Evolutionary conservation across 179 eudicot genomes (phyloP).

Genomic region (Camellia oleifera): DNA sequence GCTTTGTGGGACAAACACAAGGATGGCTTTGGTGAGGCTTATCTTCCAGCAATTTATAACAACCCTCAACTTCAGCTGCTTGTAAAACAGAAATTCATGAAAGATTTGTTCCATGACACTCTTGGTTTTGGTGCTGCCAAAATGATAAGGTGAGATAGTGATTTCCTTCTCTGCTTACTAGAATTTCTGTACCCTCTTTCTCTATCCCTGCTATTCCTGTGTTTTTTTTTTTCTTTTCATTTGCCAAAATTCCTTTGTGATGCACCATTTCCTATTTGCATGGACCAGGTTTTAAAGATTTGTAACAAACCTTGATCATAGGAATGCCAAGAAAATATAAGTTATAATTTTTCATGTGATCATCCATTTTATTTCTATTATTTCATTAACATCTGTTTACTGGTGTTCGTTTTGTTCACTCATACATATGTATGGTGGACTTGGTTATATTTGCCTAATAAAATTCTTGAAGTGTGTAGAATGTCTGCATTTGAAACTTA

Average conservation of each 20-base stretch:
- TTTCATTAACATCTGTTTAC: not conserved
- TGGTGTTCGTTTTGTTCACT: too few relatives aligned
- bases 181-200: not conserved
- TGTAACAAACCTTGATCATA: not conserved
- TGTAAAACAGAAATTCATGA: constrained; percentile 58
- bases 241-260: not conserved
- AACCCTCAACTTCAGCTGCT: constrained; percentile 57
- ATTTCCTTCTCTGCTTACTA: not conserved
- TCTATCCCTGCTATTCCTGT: not conserved
- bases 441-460: too few relatives aligned
- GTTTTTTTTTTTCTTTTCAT: not conserved
- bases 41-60: constrained; percentile 76
- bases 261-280: not conserved
- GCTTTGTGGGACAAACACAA: constrained; percentile 85
- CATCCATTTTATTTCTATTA: not conserved
- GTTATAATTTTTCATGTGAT: not conserved
- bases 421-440: too few relatives aligned
- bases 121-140: constrained; percentile 96
- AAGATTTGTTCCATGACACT: constrained; percentile 69
- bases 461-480: too few relatives aligned
- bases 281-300: not conserved
- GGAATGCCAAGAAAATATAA: not conserved
- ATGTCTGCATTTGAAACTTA: too few relatives aligned
- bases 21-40: constrained; percentile 88
- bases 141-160: constrained; percentile 68